Evolutionary conservation across 2,329 filamentous ascomycete species (phyloP), one percentile per base, ranked within the genome.

Genomic region (Shiraia sp.): DNA sequence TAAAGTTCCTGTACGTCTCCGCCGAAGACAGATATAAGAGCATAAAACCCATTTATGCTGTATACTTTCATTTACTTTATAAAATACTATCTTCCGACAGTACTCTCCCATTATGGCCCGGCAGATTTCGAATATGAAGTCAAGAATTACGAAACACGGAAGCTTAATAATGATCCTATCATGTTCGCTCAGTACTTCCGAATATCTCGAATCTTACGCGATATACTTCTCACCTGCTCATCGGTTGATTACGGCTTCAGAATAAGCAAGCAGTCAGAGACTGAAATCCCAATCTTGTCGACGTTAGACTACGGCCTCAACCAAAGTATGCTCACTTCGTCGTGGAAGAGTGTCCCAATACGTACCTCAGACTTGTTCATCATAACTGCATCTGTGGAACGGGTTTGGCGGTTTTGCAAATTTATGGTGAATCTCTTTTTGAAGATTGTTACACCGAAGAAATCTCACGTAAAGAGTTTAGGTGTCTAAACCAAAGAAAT

Each of bases 171-270:
- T 10, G 49, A 46, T 12, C 47, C 44, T 5, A 14, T 10, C 1
- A 39, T 50, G 7, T 40, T 44, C 14, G 31, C 48, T 13, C 40
- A 51, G 26, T 48, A 23, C 28, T 53, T 48, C 36, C 47, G 50
- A 2, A 34, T 51, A 7, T 39, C 44, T 15, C 34, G 33, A 14
- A 48, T 53, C 16, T 14, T 53, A 15, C 36, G 40, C 7, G 50
- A 48, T 30, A 23, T 53, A 4, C 42, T 53, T 5, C 51, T 53
- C 31, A 46, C 47, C 2, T 53, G 50, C 26, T 48, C 47, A 12
- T 53, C 50, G 8, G 37, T 51, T 23, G 37, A 53, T 26, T 53
- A 45, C 30, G 43, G 43, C 6, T 36, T 32, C 25, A 23, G 33
- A 7, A 51, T 45, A 27, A 32, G 17, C 4, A 34, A 43, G 34